Evolutionary conservation across 2,329 filamentous ascomycete genomes (phyloP).

Genomic region (Colletotrichum spinosum): DNA sequence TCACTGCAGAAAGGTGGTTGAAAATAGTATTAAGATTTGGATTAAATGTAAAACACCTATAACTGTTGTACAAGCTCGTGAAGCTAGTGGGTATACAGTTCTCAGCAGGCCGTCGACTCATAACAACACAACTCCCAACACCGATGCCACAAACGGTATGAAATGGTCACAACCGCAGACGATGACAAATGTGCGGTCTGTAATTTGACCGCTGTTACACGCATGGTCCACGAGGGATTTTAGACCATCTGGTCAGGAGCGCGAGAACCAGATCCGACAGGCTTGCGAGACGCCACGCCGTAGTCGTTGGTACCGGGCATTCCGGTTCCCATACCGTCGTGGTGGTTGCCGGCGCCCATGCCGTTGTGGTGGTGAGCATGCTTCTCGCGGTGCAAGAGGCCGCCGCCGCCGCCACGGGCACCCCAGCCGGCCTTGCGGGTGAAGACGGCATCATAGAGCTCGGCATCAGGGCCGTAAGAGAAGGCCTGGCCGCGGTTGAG

Average conservation of each 20-base stretch:
- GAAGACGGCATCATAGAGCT: conserved; percentile 66
- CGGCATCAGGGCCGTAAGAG: conserved; percentile 57
- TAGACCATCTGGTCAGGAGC: conserved; percentile 30
- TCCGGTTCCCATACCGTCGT: conserved; percentile 10
- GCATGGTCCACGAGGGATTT: background rate
- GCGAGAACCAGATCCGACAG: conserved; percentile 24
- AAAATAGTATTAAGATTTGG: background rate
- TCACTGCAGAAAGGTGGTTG: too few relatives aligned
- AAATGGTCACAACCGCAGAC: background rate
- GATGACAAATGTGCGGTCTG: too few relatives aligned
- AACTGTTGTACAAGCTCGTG: background rate
- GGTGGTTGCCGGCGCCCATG: background rate
- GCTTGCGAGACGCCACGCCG: conserved; percentile 20
- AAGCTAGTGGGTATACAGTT: conserved; percentile 3
- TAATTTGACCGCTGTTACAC: background rate
- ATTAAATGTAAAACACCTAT: background rate
- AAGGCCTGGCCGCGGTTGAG: conserved; percentile 69
- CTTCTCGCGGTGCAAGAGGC: conserved; percentile 41
- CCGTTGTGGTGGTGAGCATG: conserved; percentile 22
- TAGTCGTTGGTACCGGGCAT: background rate
- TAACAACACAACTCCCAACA: background rate
- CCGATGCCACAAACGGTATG: background rate
- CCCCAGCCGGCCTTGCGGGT: conserved; percentile 73
- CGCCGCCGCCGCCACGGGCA: conserved; percentile 32
- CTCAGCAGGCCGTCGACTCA: conserved; percentile 3